Percentiles rank a stretch among this genome's conserved stretches.
Conservation (phyloP, 2,329 filamentous ascomycete genomes). For the Akanthomyces dipterigenus region DNA sequence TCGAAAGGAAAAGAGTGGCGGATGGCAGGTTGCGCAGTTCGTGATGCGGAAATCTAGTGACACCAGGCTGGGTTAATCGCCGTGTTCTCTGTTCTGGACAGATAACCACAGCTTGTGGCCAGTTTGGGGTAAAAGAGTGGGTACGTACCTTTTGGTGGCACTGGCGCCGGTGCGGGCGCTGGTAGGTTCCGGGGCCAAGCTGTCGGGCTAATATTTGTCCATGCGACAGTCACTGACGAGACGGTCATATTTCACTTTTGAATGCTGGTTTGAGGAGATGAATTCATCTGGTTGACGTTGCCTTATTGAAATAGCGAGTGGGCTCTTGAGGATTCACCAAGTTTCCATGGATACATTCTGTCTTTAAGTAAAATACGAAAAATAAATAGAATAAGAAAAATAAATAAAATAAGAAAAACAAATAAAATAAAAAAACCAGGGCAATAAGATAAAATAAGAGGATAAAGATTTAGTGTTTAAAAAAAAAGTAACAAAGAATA, state of each 20-base stretch:
- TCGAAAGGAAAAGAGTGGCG: neutral
- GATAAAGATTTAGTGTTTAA: too few species aligned
- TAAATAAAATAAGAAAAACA: neutral
- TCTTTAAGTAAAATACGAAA: too few species aligned
- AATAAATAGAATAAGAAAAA: too few species aligned
- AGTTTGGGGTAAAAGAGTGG: neutral
- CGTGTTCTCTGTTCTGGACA: slow-evolving; percentile 5
- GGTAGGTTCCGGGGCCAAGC: neutral
- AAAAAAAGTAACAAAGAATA: too few species aligned
- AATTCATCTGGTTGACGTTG: too few species aligned
- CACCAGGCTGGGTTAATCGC: neutral
- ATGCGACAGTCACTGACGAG: neutral
- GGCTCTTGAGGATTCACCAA: too few species aligned
- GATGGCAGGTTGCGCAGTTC: neutral
- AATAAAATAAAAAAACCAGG: neutral
- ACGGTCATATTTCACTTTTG: too few species aligned
- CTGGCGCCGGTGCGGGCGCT: neutral
- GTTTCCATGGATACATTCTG: too few species aligned
- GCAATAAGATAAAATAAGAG: too few species aligned
- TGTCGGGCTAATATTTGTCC: slow-evolving; percentile 6
- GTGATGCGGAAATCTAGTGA: neutral
- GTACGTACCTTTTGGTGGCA: neutral
- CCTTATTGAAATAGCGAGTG: too few species aligned
- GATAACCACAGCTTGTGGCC: slow-evolving; percentile 11
- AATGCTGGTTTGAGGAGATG: too few species aligned